Evolutionary conservation across 2,329 filamentous ascomycete species (phyloP).

Genomic region (Aaosphaeria pasadenensis): DNA sequence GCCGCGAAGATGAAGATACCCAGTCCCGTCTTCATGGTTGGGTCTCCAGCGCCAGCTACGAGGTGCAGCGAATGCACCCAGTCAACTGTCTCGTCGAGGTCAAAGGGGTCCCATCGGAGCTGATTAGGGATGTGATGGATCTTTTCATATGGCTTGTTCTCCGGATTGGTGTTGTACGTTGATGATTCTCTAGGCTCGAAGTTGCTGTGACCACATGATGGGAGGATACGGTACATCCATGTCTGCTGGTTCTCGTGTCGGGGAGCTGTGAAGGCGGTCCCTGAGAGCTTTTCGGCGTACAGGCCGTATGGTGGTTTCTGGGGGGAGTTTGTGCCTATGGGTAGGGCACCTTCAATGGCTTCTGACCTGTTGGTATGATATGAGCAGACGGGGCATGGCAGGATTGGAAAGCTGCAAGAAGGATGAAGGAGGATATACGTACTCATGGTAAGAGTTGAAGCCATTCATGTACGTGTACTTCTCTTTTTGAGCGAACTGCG

Average conservation of each 20-base stretch:
- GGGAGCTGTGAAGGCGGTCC: slow-evolving; percentile 58
- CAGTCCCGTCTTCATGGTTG: slow-evolving; percentile 72
- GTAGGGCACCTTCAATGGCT: slow-evolving; percentile 70
- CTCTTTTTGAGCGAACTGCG: slow-evolving; percentile 60
- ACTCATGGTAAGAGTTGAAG: slow-evolving; percentile 77
- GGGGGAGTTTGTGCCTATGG: slow-evolving; percentile 74
- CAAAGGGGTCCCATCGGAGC: slow-evolving; percentile 75
- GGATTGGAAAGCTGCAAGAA: slow-evolving; percentile 2
- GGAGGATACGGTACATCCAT: slow-evolving; percentile 58
- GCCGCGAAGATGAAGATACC: slow-evolving; percentile 80
- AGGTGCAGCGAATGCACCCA: slow-evolving; percentile 69
- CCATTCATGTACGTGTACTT: slow-evolving; percentile 77
- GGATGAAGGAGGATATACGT: slow-evolving; percentile 29
- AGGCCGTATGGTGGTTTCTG: slow-evolving; percentile 76
- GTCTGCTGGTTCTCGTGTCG: slow-evolving; percentile 56
- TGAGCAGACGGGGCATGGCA: too few species aligned
- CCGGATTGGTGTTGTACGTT: slow-evolving; percentile 51
- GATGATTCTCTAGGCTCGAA: slow-evolving; percentile 50
- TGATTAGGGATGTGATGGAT: slow-evolving; percentile 78
- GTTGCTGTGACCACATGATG: slow-evolving; percentile 57
- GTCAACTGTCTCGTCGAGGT: slow-evolving; percentile 65
- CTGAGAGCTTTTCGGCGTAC: slow-evolving; percentile 71
- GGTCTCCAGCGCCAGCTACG: slow-evolving; percentile 75
- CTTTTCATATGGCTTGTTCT: slow-evolving; percentile 51
- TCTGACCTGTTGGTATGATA: slow-evolving; percentile 57